Base-by-base conservation (phyloP, 106 monocot genomes). In the Agapanthus africanus region DNA sequence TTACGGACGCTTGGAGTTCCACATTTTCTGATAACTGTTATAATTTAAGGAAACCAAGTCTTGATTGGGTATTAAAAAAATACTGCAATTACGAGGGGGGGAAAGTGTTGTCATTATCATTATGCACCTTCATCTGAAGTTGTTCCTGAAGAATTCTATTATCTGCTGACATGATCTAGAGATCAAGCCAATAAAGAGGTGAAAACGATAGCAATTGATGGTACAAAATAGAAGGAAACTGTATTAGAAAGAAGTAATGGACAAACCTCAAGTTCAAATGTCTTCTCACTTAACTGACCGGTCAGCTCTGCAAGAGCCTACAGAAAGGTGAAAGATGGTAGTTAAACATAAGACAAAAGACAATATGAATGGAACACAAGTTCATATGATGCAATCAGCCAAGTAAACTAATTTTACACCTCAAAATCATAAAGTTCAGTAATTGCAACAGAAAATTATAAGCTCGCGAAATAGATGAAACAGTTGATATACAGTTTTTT, bases 71-170 rank as follows among this genome's bases (percentile, higher is more conserved):
- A 37, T n/a, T n/a, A n/a, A n/a, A n/a, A n/a, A n/a, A n/a, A n/a
- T n/a, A n/a, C n/a, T n/a, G n/a, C n/a, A n/a, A n/a, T n/a, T n/a
- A n/a, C n/a, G n/a, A n/a, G n/a, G n/a, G n/a, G n/a, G n/a, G n/a
- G n/a, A n/a, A 42, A 34, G 15, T 13, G 39, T 67, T 23, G 18
- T 1, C 34, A 22, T 36, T 23, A 25, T 37, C 31, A 18, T 35
- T 37, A 57, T 65, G 78, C 59, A 97, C 97, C 97, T 97, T 97
- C 66, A 76, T 70, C 75, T 97, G 97, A 7, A 93, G 86, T 70
- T 93, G 93, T 59, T 93, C 93, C 80, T 79, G 90, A 66, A 99
- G 90, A 80, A 93, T 79, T 65, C 99, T 80, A 74, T 99, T 99
- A 74, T 99, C 99, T n/a, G 99, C 93, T 56, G 87, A 87, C 83